Evolutionary conservation across 192 early-diverging fungal species (phyloP).

Genomic region (Rhizophagus clarus): DNA sequence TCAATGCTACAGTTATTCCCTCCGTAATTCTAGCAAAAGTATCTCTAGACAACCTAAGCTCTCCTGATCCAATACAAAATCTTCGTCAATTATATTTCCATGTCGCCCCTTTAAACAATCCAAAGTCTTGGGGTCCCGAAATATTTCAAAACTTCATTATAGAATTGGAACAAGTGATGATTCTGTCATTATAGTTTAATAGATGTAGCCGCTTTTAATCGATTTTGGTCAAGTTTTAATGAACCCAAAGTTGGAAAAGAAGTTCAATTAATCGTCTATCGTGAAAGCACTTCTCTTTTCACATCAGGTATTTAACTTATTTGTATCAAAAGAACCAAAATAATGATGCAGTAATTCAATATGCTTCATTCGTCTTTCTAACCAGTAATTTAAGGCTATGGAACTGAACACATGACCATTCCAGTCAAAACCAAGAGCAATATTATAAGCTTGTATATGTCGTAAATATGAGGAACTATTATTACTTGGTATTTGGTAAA

Average conservation of each 20-base stretch:
- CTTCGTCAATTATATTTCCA: constrained; percentile 14
- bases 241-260: not conserved
- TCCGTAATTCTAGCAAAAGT: not conserved
- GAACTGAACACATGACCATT: no score
- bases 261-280: not conserved
- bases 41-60: not conserved
- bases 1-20: not conserved
- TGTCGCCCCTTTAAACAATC: not conserved
- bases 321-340: not conserved
- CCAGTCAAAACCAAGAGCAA: no score
- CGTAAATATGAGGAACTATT: no score
- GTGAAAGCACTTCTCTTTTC: not conserved
- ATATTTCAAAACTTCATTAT: constrained; percentile 1
- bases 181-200: not conserved
- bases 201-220: not conserved
- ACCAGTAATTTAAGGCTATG: no score
- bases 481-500: no score
- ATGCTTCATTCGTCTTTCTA: no score
- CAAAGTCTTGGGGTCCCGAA: not conserved
- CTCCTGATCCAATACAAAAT: not conserved
- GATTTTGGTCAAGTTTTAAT: constrained; percentile 1
- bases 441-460: no score
- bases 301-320: not conserved
- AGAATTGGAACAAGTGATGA: not conserved
- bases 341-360: no score